These are phyloP conservation scores for Corynespora cassiicola DNA, from an alignment of 2,329 filamentous ascomycete genomes.

Conservation along the genomic window DNA sequence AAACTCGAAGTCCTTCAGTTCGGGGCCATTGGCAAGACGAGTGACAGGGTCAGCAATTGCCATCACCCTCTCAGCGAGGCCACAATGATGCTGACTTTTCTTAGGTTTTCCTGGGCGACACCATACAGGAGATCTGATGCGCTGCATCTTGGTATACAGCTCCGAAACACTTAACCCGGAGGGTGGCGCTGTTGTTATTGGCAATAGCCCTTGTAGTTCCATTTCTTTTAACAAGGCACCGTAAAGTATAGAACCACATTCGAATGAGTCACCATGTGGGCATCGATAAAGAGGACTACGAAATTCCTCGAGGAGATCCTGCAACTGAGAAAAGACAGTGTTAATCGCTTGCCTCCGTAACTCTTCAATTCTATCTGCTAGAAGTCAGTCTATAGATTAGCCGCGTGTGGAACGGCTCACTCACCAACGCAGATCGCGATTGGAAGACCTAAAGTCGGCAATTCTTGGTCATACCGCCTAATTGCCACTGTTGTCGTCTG, in stretches of 20 bases:
- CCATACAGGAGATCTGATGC: slow-evolving; percentile 9
- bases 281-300: slow-evolving; percentile 9
- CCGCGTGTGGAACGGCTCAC: slow-evolving; percentile 1
- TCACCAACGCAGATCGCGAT: slow-evolving; percentile 10
- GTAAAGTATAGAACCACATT: slow-evolving; percentile 17
- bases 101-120: background rate
- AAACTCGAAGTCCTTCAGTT: too few relatives aligned
- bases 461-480: background rate
- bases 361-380: slow-evolving; percentile 12
- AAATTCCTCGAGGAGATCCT: slow-evolving; percentile 10
- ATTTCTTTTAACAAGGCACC: slow-evolving; percentile 14
- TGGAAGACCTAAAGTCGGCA: slow-evolving; percentile 10
- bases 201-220: slow-evolving; percentile 8
- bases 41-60: too few relatives aligned
- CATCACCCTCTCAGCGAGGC: too few relatives aligned
- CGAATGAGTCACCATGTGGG: slow-evolving; percentile 9
- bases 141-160: slow-evolving; percentile 6
- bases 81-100: slow-evolving; percentile 1
- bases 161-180: slow-evolving; percentile 7
- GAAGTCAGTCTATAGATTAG: slow-evolving; percentile 6
- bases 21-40: too few relatives aligned
- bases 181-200: slow-evolving; percentile 8
- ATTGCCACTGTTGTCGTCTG: slow-evolving; percentile 14
- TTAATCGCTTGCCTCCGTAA: slow-evolving; percentile 7
- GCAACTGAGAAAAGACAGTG: slow-evolving; percentile 7